Percentiles rank a stretch among this genome's conserved stretches.
These are phyloP conservation scores for Neonectria coccinea DNA, from an alignment of 2,329 filamentous ascomycete species.

Conservation along the genomic window DNA sequence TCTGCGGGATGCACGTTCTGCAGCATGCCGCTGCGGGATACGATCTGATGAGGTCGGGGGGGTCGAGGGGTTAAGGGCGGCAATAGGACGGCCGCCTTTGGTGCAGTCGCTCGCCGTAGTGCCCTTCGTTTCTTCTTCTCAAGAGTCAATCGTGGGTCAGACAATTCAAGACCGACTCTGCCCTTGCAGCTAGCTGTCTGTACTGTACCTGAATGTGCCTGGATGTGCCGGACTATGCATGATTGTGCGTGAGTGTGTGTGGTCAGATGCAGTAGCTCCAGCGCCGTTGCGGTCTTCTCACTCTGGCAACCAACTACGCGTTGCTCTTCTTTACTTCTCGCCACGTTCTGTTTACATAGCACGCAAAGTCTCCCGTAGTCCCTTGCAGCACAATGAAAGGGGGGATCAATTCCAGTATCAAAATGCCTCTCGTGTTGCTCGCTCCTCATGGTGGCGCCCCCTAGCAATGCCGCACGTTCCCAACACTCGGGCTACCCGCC, in stretches of 20 bases:
- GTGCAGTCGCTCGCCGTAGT: not conserved
- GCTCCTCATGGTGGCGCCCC: not conserved
- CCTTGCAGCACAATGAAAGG: conserved; percentile 1
- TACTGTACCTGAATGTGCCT: not conserved
- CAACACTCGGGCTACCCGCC: conserved; percentile 3
- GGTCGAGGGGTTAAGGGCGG: conserved; percentile 4
- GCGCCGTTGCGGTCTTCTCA: conserved; percentile 9
- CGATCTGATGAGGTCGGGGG: conserved; percentile 12
- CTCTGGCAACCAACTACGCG: conserved; percentile 7
- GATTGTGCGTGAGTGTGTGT: conserved; percentile 9
- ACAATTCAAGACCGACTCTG: conserved; percentile 3
- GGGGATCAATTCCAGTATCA: conserved; percentile 11
- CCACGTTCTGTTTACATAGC: not conserved
- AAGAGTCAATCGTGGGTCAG: conserved; percentile 8
- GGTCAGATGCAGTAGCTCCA: conserved; percentile 20
- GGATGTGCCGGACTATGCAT: conserved; percentile 22
- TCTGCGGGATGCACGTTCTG: conserved; percentile 8
- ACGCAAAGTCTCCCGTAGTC: conserved; percentile 8
- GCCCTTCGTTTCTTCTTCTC: conserved; percentile 2
- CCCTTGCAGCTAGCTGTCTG: conserved; percentile 20
- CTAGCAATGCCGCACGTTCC: conserved; percentile 4
- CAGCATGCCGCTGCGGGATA: not conserved
- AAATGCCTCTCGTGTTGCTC: conserved; percentile 5
- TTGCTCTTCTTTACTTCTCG: conserved; percentile 4
- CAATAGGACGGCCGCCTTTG: not conserved